A percentile compares a stretch with the other conserved stretches of the same genome.
Conservation (phyloP, 176 grass and related monocot genomes). For the Dactylis glomerata region DNA sequence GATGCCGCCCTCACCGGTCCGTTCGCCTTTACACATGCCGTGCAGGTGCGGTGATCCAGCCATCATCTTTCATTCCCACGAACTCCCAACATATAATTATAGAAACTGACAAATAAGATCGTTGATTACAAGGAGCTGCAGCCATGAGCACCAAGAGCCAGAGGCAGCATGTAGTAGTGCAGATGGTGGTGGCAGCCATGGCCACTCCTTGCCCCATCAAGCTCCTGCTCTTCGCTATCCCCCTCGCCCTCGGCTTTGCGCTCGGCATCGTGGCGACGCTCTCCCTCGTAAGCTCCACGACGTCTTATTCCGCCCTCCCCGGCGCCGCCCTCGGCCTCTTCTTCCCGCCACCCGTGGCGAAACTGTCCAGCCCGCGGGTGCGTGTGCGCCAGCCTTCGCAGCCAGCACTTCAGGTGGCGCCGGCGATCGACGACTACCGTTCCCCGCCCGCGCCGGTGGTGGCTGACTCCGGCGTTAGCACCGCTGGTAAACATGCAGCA, state of each 20-base stretch:
- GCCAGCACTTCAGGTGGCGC: background rate
- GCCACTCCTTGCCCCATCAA: conserved; percentile 20
- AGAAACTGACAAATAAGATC: too few relatives aligned
- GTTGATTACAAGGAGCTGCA: too few relatives aligned
- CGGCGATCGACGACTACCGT: background rate
- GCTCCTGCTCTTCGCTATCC: conserved; percentile 27
- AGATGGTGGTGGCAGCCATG: background rate
- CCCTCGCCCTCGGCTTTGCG: conserved; percentile 53
- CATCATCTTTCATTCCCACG: too few relatives aligned
- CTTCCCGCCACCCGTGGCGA: background rate
- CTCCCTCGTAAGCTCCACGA: conserved; percentile 7
- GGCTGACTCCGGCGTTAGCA: background rate
- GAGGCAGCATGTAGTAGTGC: conserved; percentile 4
- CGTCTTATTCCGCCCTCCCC: background rate
- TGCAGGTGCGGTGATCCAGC: too few relatives aligned
- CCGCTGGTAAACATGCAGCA: background rate
- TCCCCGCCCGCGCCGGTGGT: background rate
- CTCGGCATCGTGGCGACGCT: conserved; percentile 43
- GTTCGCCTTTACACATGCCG: too few relatives aligned
- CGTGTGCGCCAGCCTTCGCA: background rate
- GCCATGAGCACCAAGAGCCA: conserved; percentile 10
- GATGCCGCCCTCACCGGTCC: too few relatives aligned
- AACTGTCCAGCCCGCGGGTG: background rate
- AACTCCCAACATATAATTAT: too few relatives aligned
- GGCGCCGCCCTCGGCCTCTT: conserved; percentile 5